These are phyloP conservation scores for Starmerella vaccinii DNA, from an alignment of 805 yeast genomes.

Conservation along the genomic window DNA sequence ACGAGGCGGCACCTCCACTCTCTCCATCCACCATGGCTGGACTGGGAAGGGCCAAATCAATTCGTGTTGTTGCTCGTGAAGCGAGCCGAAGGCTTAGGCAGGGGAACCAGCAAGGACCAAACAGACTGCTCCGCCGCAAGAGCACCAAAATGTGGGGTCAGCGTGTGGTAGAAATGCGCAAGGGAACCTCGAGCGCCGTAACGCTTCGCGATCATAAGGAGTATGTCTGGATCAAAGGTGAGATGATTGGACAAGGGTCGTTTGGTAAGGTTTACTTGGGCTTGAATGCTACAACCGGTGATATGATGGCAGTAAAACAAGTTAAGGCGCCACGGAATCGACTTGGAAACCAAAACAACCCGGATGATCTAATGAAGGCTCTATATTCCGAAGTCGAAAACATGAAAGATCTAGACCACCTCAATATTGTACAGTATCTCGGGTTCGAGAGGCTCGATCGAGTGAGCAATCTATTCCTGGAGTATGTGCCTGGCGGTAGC, in stretches of 20 bases:
- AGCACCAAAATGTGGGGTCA: constrained; percentile 99
- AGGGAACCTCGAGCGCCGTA: constrained; percentile 47
- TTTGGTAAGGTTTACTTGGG: constrained; percentile 91
- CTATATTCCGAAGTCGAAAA: constrained; percentile 85
- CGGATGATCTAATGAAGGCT: constrained; percentile 59
- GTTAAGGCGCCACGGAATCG: constrained; percentile 38
- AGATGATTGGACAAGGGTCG: constrained; percentile 89
- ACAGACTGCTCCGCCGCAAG: constrained; percentile 46
- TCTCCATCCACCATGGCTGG: neutral
- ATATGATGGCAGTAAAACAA: constrained; percentile 97
- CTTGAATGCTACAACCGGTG: constrained; percentile 90
- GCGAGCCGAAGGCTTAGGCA: constrained; percentile 46
- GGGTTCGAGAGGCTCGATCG: constrained; percentile 76
- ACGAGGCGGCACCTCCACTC: neutral
- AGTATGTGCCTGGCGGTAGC: constrained; percentile 97
- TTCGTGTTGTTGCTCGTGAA: constrained; percentile 86
- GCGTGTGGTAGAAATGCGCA: constrained; percentile 65
- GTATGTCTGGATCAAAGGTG: constrained; percentile 97
- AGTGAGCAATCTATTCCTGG: constrained; percentile 77
- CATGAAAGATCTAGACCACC: constrained; percentile 84
- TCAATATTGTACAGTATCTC: constrained; percentile 87
- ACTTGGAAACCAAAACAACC: constrained; percentile 18
- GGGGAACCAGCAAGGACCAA: constrained; percentile 2
- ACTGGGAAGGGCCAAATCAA: constrained; percentile 55
- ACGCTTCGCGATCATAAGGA: constrained; percentile 57